phyloP scores from a whole-genome alignment of 2,329 filamentous ascomycete species.

The Aureobasidium vineae region DNA sequence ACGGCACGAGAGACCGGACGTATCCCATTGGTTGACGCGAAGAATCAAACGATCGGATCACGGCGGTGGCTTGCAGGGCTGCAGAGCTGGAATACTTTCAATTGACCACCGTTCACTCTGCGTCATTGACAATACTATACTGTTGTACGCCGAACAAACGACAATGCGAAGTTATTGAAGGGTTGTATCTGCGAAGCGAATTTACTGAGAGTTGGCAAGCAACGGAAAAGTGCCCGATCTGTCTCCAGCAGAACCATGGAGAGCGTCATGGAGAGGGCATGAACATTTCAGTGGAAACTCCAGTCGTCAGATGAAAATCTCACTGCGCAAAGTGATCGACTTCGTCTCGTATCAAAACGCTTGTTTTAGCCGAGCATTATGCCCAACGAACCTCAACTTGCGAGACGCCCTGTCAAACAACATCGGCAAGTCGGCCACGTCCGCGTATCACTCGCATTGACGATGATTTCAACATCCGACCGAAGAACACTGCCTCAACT shows the following conservation, averaged over 20 bases:
- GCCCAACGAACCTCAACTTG: not conserved
- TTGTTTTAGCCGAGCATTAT: constrained; percentile 16
- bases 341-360: constrained; percentile 15
- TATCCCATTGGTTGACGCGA: not conserved
- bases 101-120: constrained; percentile 2
- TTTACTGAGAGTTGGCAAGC: not conserved
- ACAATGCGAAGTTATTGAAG: not conserved
- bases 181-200: not conserved
- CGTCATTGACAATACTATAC: constrained; percentile 4
- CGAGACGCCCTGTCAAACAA: not conserved
- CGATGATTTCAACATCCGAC: not conserved
- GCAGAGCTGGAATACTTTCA: not conserved
- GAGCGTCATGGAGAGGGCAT: constrained; percentile 8
- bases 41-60: constrained; percentile 11
- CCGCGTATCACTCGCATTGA: no score
- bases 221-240: not conserved
- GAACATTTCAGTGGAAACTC: constrained; percentile 13
- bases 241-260: not conserved
- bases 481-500: not conserved
- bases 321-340: constrained; percentile 3
- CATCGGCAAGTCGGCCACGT: not conserved
- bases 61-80: constrained; percentile 24
- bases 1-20: not conserved
- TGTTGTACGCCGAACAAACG: not conserved
- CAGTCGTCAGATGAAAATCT: not conserved